Evolutionary conservation across 73 alveolate genomes (phyloP).

Genomic region (Paramecium sonneborni): DNA sequence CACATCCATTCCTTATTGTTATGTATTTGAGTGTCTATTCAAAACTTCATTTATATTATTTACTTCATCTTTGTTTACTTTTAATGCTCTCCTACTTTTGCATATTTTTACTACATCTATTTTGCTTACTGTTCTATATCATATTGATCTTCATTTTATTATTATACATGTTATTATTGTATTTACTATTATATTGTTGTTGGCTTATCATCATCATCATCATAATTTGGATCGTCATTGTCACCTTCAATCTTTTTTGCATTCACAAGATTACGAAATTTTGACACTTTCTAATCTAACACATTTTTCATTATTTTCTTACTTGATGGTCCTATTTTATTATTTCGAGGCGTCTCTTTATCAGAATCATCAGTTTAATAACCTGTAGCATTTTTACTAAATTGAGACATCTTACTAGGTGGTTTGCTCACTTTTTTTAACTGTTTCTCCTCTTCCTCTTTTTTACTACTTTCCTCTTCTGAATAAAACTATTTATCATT

Average conservation of each 20-base stretch:
- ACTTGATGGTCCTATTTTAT: conserved; percentile 39
- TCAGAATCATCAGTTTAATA: conserved; percentile 51
- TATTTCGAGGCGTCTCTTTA: conserved; percentile 6
- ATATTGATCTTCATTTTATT: not conserved
- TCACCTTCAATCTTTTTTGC: conserved; percentile 39
- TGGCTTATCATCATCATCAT: conserved; percentile 37
- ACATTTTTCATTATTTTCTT: not conserved
- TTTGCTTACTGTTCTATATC: conserved; percentile 17
- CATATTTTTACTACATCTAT: conserved; percentile 23
- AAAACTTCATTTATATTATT: not conserved
- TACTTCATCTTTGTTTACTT: not conserved
- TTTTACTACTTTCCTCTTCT: conserved; percentile 23
- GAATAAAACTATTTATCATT: conserved; percentile 36
- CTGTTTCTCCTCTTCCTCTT: conserved; percentile 8
- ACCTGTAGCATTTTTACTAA: conserved; percentile 28
- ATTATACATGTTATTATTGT: not conserved
- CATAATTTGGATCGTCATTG: conserved; percentile 30
- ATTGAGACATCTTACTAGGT: conserved; percentile 51
- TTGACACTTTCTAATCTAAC: conserved; percentile 33
- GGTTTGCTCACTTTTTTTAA: conserved; percentile 34
- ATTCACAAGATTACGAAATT: conserved; percentile 38
- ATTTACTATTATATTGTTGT: not conserved
- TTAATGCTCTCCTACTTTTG: not conserved
- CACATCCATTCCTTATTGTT: not conserved
- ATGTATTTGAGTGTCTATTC: not conserved